Evolutionary conservation across 208 protist species (phyloP).

Genomic region (Leishmania guyanensis): DNA sequence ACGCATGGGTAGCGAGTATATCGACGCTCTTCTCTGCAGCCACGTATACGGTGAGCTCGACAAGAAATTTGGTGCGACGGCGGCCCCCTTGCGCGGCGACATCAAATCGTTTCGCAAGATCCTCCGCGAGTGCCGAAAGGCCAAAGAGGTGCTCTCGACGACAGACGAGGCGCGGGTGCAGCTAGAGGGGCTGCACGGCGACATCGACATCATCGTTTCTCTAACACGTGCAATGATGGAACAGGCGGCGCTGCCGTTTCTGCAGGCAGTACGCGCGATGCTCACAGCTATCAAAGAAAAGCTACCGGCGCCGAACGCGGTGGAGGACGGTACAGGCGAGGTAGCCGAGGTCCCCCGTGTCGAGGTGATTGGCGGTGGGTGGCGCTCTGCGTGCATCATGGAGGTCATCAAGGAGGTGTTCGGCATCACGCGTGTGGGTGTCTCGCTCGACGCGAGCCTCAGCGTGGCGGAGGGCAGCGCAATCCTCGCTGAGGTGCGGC

Average conservation of each 20-base stretch:
- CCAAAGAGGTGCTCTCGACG: constrained; percentile 80
- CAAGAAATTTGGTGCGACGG: constrained; percentile 25
- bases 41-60: constrained; percentile 61
- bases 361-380: constrained; percentile 78
- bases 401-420: constrained; percentile 53
- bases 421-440: constrained; percentile 39
- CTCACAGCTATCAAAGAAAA: constrained; percentile 35
- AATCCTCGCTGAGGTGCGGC: constrained; percentile 44
- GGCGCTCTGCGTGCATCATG: constrained; percentile 58
- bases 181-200: constrained; percentile 54
- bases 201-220: constrained; percentile 49
- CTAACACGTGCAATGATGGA: constrained; percentile 44
- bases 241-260: constrained; percentile 33
- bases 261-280: constrained; percentile 39
- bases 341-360: constrained; percentile 35
- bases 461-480: constrained; percentile 70
- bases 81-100: constrained; percentile 38
- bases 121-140: constrained; percentile 62
- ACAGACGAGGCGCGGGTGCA: constrained; percentile 48
- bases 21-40: constrained; percentile 54
- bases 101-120: constrained; percentile 61
- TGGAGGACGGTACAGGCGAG: constrained; percentile 3
- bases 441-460: constrained; percentile 67
- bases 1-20: constrained; percentile 50
- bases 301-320: constrained; percentile 5